These are phyloP conservation scores for Nigrograna mackinnonii DNA, from an alignment of 2,329 filamentous ascomycete genomes.

Conservation along the genomic window DNA sequence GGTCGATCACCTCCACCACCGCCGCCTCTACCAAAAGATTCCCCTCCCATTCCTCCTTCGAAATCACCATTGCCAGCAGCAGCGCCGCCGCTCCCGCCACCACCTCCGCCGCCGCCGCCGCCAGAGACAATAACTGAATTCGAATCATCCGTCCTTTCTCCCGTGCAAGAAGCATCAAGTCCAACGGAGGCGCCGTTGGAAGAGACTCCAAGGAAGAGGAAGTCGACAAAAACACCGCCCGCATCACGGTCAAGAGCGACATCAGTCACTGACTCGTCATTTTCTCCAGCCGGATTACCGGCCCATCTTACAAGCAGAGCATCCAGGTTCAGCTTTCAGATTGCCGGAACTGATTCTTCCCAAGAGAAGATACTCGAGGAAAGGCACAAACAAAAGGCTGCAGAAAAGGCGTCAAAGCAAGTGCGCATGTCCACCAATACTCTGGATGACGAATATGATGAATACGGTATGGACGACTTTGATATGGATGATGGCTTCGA, in stretches of 20 bases:
- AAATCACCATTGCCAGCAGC: constrained; percentile 8
- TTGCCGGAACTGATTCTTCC: constrained; percentile 68
- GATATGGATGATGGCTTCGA: constrained; percentile 63
- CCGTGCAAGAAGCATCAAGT: constrained; percentile 35
- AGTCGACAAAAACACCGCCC: constrained; percentile 40
- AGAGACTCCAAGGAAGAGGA: constrained; percentile 30
- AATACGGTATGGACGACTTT: constrained; percentile 46
- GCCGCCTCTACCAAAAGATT: constrained; percentile 17
- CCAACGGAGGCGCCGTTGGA: constrained; percentile 27
- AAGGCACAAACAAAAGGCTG: constrained; percentile 67
- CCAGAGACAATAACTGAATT: constrained; percentile 22
- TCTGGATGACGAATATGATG: constrained; percentile 42
- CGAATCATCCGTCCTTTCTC: constrained; percentile 31
- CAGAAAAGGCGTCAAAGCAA: constrained; percentile 58
- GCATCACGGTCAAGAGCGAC: constrained; percentile 39
- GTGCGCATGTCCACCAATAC: constrained; percentile 37
- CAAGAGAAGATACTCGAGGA: constrained; percentile 74
- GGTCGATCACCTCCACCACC: constrained; percentile 21
- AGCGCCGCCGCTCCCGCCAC: constrained; percentile 9
- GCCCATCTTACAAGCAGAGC: constrained; percentile 65
- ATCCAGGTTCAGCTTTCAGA: constrained; percentile 81
- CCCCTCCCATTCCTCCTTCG: constrained; percentile 8
- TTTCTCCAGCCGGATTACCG: constrained; percentile 41
- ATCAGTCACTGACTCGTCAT: constrained; percentile 40
- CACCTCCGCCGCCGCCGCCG: constrained; percentile 15